Percentiles rank a stretch among this genome's conserved stretches.
Evolutionary conservation across 352 stramenopile species (phyloP).

Genomic region (Aphanomyces cochlioides): DNA sequence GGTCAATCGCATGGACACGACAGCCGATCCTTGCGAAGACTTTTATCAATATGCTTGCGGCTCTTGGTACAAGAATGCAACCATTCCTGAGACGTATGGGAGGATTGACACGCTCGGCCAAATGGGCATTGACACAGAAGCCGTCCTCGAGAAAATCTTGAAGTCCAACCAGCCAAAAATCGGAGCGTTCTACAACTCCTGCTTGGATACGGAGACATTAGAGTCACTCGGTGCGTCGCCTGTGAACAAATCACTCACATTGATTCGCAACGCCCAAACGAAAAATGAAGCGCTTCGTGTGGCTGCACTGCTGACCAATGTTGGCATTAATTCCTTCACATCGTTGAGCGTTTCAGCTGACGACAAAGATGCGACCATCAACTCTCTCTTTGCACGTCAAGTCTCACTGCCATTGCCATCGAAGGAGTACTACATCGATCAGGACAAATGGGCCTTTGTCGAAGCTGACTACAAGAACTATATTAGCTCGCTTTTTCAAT

Average conservation of each 20-base stretch:
- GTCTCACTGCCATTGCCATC: slow-evolving; percentile 42
- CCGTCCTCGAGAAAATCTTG: neutral
- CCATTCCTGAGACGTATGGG: neutral
- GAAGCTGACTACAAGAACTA: slow-evolving; percentile 42
- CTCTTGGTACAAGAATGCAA: neutral
- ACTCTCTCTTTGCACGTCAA: slow-evolving; percentile 47
- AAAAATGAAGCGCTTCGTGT: neutral
- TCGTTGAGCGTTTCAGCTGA: slow-evolving; percentile 43
- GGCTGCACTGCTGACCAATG: slow-evolving; percentile 37
- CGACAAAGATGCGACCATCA: slow-evolving; percentile 41
- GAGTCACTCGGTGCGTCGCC: slow-evolving; percentile 40
- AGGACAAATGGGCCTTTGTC: slow-evolving; percentile 49
- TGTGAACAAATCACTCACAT: slow-evolving; percentile 41
- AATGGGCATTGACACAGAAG: neutral
- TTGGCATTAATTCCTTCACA: slow-evolving; percentile 54
- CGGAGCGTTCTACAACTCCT: slow-evolving; percentile 55
- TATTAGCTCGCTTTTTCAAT: slow-evolving; percentile 35
- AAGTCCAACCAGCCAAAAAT: slow-evolving; percentile 49
- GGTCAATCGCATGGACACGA: neutral
- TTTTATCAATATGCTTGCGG: neutral
- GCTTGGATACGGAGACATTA: slow-evolving; percentile 46
- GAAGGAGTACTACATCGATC: slow-evolving; percentile 35
- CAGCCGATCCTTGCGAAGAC: neutral
- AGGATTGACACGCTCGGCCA: neutral
- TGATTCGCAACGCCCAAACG: slow-evolving; percentile 28